Base-by-base conservation (phyloP, 306 rosid genomes). In the Prunus mira region DNA sequence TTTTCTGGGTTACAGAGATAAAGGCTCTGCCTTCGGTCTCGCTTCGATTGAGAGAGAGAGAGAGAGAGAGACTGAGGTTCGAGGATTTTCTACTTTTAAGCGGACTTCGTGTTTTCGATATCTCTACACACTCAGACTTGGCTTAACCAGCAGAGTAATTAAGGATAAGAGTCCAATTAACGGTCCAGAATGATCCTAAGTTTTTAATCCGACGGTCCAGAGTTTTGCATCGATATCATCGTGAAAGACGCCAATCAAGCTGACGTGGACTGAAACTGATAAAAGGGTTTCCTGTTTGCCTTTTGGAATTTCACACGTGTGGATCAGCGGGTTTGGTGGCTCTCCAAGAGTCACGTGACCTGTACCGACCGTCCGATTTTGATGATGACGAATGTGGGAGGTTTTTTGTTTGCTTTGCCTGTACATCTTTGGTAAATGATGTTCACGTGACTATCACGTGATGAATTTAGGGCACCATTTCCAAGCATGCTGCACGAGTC, bases 161-260 rank as follows among this genome's bases (percentile, higher is more conserved):
- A 46, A 62, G 83, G 93, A 88, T 87, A 88, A 88, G 89, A 84
- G 71, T 27, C 4, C 28, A 6, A 82, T 84, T 71, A 24, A 88
- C 82, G 88, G 89, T 6, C 52, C 10, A 19, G 0, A 13, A 54
- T 45, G 46, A 54, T 32, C 75, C 51, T 3, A 3, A 54, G 19
- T 27, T 49, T 25, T 32, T 14, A 41, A 89, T 91, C 93, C 1
- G n/a, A 91, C 90, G 90, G 85, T 67, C 0, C n/a, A 65, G 56
- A 50, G 0, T 2, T 43, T 4, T 9, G 28, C 86, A 79, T 79
- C 71, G 81, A 71, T 9, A 61, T 64, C 73, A 72, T 80, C 86
- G 82, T 80, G 78, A 68, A 80, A 76, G 67, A 57, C 57, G 70
- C 81, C 47, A 76, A 80, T 85, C 77, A 18, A 57, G 87, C 9